Evolutionary conservation across 352 stramenopile species (phyloP).

Genomic region (Phytophthora pini): DNA sequence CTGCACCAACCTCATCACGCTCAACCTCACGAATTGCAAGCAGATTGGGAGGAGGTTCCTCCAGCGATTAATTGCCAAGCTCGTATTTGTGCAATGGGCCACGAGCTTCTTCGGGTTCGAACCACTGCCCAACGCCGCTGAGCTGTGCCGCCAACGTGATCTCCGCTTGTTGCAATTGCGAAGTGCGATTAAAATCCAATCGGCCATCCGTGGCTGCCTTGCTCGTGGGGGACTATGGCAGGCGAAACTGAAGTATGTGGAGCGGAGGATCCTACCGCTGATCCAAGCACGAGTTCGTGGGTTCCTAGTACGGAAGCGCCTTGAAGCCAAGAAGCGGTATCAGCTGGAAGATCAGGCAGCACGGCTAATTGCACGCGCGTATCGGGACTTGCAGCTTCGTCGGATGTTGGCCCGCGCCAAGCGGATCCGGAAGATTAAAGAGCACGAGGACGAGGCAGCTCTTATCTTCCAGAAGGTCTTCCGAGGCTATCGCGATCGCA

Average conservation of each 20-base stretch:
- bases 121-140: conserved; percentile 79
- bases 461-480: conserved; percentile 83
- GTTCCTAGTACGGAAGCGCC: conserved; percentile 65
- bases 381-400: conserved; percentile 60
- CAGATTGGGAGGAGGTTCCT: conserved; percentile 79
- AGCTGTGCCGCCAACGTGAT: conserved; percentile 75
- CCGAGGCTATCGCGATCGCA: conserved; percentile 64
- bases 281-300: conserved; percentile 85
- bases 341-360: conserved; percentile 44
- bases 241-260: conserved; percentile 73
- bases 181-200: conserved; percentile 81
- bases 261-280: conserved; percentile 65
- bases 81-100: conserved; percentile 88
- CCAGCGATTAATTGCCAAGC: conserved; percentile 67
- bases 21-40: conserved; percentile 86
- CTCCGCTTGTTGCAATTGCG: conserved; percentile 44
- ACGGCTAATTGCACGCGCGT: conserved; percentile 50
- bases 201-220: conserved; percentile 81
- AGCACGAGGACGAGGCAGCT: conserved; percentile 64
- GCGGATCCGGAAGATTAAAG: conserved; percentile 58
- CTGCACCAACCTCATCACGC: conserved; percentile 81
- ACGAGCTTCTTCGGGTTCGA: conserved; percentile 88
- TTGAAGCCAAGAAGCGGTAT: conserved; percentile 40
- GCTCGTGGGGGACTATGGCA: conserved; percentile 75
- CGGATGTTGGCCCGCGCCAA: conserved; percentile 56